Evolutionary conservation across 148 eudicot species (phyloP), one percentile per base, ranked within the genome.

Genomic region (Camellia sinensis): DNA sequence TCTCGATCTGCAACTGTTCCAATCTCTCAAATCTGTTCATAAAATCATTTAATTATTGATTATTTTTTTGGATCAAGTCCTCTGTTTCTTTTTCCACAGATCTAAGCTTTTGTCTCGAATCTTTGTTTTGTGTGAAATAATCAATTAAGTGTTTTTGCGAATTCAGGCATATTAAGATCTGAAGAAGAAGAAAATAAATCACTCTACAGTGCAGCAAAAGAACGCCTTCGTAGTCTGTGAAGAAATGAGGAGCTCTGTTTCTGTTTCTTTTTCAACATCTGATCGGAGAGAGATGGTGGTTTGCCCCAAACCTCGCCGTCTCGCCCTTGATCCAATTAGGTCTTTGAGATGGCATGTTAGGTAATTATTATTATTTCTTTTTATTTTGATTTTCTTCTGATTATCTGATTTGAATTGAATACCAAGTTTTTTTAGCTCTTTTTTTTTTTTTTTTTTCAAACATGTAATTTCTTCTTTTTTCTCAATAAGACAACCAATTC

Each of bases 231-330:
- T 87, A 11, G 86, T 89, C 73, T 62, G 67, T 66, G 90, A 89
- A 17, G 92, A 85, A 78, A 85, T 83, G 86, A 80, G 85, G 84
- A 82, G 84, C 74, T 88, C 86, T 56, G 85, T 88, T 62, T 78
- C 85, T 12, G 69, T 78, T 73, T 45, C 75, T 29, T 76, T 70
- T 57, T 75, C 78, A 73, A 71, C 78, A 63, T 56, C 85, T 53
- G 91, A 89, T 40, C 81, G 81, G 62, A 84, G 80, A 79, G 89
- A 80, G 66, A 68, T 81, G 46, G 86, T 92, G 44, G 97, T 96
- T 75, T 96, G 97, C 74, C 99, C 98, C 0, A 92, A 91, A 78
- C 98, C 99, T 43, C 89, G 98, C 60, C 95, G 99, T 40, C 83
- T 92, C 3, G 88, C 91, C 41, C 74, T 71, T 60, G 94, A 90